A percentile compares a stretch with the other conserved stretches of the same genome.
phyloP scores from a whole-genome alignment of 2,329 filamentous ascomycete species.

The Monosporascus ibericus region DNA sequence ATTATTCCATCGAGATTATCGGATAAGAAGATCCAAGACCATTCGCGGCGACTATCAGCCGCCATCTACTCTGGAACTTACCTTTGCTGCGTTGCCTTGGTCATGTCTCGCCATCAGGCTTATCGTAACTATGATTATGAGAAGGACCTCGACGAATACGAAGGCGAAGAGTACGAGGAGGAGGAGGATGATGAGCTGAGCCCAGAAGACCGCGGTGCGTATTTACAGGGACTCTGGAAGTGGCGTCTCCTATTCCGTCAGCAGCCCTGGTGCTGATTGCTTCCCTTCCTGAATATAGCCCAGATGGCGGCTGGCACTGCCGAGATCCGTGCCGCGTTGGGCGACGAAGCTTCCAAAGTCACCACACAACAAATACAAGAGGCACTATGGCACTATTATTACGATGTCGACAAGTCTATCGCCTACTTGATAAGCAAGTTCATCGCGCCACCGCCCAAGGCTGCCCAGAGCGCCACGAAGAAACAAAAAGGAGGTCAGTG shows the following conservation, averaged over 20 bases:
- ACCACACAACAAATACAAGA: constrained; percentile 71
- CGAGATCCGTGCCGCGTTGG: constrained; percentile 62
- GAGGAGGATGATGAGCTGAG: constrained; percentile 38
- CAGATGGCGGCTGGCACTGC: constrained; percentile 59
- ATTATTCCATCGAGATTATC: too few relatives aligned
- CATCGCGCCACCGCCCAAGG: constrained; percentile 37
- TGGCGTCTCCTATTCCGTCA: too few relatives aligned
- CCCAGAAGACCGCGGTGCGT: constrained; percentile 26
- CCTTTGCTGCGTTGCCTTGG: not conserved
- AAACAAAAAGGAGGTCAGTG: constrained; percentile 40
- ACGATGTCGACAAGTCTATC: constrained; percentile 81
- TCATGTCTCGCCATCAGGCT: constrained; percentile 43
- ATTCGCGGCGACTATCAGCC: too few relatives aligned
- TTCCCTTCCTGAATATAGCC: constrained; percentile 10
- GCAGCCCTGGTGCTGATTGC: not conserved
- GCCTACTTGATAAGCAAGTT: constrained; percentile 68
- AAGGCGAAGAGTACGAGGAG: constrained; percentile 34
- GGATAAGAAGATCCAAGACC: too few relatives aligned
- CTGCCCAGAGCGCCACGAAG: constrained; percentile 30
- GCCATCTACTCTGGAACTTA: too few relatives aligned
- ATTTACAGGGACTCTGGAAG: not conserved
- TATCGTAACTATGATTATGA: constrained; percentile 44
- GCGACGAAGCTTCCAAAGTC: constrained; percentile 49
- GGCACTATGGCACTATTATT: constrained; percentile 92
- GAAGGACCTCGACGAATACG: constrained; percentile 45